Conservation (phyloP, 805 yeast genomes). For the Yarrowia alimentaria region DNA sequence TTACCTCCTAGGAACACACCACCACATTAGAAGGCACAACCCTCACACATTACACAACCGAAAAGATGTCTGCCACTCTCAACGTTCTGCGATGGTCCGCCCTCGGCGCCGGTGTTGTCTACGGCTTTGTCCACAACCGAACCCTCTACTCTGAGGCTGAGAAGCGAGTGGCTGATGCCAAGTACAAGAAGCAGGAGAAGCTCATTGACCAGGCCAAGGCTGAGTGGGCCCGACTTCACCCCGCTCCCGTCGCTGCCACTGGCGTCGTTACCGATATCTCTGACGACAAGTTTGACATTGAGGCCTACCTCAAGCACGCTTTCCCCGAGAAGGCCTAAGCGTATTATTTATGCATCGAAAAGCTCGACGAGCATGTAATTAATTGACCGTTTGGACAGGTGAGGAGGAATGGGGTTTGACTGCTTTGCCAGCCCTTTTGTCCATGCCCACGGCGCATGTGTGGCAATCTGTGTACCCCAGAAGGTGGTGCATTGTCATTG, state of each 20-base stretch:
- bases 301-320: constrained; percentile 39
- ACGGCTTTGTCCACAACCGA: constrained; percentile 85
- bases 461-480: not conserved
- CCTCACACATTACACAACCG: constrained; percentile 11
- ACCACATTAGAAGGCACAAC: constrained; percentile 11
- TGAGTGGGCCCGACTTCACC: constrained; percentile 70
- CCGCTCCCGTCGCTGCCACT: constrained; percentile 32
- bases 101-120: constrained; percentile 79
- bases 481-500: not conserved
- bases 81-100: constrained; percentile 86
- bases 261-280: constrained; percentile 62
- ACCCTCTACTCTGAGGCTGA: constrained; percentile 59
- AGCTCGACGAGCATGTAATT: constrained; percentile 28
- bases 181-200: constrained; percentile 63
- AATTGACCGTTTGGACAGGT: constrained; percentile 21
- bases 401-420: not conserved
- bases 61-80: constrained; percentile 28
- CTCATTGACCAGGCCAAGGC: constrained; percentile 86
- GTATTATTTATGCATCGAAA: constrained; percentile 26
- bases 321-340: constrained; percentile 28
- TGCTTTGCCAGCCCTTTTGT: too few relatives aligned
- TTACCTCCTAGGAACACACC: constrained; percentile 19
- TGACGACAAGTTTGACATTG: constrained; percentile 89
- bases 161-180: constrained; percentile 55
- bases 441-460: too few relatives aligned